These are phyloP conservation scores for Huntiella bhutanensis DNA, from an alignment of 2,329 filamentous ascomycete species.

Conservation along the genomic window DNA sequence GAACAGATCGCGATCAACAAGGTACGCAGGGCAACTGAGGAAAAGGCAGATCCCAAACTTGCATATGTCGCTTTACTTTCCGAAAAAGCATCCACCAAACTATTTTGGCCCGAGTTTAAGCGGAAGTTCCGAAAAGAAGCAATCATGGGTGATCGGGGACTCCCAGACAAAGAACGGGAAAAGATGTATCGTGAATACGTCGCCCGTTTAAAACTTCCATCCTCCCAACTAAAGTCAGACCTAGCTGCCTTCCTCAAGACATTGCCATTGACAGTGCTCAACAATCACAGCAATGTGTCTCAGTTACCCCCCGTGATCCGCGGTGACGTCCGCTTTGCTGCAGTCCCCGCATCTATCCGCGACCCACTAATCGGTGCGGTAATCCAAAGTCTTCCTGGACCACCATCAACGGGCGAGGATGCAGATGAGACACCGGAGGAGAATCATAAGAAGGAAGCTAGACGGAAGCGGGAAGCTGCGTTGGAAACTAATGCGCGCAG, in stretches of 20 bases:
- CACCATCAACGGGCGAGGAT: constrained; percentile 19
- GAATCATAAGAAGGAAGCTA: constrained; percentile 29
- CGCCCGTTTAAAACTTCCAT: constrained; percentile 44
- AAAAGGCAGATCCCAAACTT: constrained; percentile 66
- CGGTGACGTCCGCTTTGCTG: constrained; percentile 50
- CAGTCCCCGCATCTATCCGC: constrained; percentile 39
- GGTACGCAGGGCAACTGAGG: constrained; percentile 52
- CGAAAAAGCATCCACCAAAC: constrained; percentile 65
- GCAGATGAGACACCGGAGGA: constrained; percentile 27
- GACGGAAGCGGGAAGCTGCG: constrained; percentile 44
- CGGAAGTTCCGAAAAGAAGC: constrained; percentile 71
- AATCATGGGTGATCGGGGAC: constrained; percentile 55
- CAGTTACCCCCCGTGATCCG: constrained; percentile 44
- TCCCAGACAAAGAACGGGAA: constrained; percentile 61
- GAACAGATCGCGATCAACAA: constrained; percentile 56
- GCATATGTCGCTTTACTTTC: constrained; percentile 69
- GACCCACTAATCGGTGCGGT: constrained; percentile 48
- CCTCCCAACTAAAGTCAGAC: constrained; percentile 49
- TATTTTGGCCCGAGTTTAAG: constrained; percentile 96
- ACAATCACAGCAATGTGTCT: constrained; percentile 36
- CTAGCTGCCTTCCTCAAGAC: constrained; percentile 45
- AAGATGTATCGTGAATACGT: constrained; percentile 63
- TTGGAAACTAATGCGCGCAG: constrained; percentile 42
- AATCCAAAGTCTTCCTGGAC: constrained; percentile 43
- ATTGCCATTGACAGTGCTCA: constrained; percentile 37